Conservation (phyloP, 2,329 filamentous ascomycete genomes). For the Penicillium sumatraense region DNA sequence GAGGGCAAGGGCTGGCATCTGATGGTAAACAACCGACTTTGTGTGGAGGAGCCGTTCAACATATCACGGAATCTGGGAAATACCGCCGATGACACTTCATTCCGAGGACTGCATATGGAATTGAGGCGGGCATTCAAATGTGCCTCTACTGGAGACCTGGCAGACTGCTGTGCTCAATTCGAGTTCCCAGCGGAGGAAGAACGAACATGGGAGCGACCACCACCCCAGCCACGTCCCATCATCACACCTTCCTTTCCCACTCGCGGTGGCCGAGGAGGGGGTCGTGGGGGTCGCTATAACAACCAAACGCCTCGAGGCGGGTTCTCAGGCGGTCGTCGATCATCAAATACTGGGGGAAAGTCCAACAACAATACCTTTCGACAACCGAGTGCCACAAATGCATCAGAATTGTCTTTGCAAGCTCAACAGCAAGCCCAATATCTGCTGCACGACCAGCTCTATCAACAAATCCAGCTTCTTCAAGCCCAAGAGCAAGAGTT, state of each 20-base stretch:
- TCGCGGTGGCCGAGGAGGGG: slow-evolving; percentile 54
- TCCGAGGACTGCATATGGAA: slow-evolving; percentile 87
- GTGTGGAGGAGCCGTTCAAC: slow-evolving; percentile 97
- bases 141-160: slow-evolving; percentile 76
- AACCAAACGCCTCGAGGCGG: slow-evolving; percentile 53
- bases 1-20: slow-evolving; percentile 87
- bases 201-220: slow-evolving; percentile 59
- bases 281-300: slow-evolving; percentile 55
- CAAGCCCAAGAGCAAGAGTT: slow-evolving; percentile 56
- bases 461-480: slow-evolving; percentile 55
- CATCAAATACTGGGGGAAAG: slow-evolving; percentile 60
- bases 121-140: slow-evolving; percentile 85
- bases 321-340: slow-evolving; percentile 55
- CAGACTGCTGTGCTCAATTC: slow-evolving; percentile 84
- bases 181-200: slow-evolving; percentile 84
- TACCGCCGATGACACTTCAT: slow-evolving; percentile 93
- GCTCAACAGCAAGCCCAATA: slow-evolving; percentile 52
- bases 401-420: slow-evolving; percentile 46
- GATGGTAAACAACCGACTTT: slow-evolving; percentile 78
- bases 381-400: slow-evolving; percentile 38
- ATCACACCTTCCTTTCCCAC: slow-evolving; percentile 51
- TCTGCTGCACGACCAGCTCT: slow-evolving; percentile 53
- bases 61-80: slow-evolving; percentile 87
- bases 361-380: slow-evolving; percentile 37
- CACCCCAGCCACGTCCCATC: slow-evolving; percentile 60